Conservation (phyloP, 139 green algal genomes). For the Chlamydomonas schloesseri region DNA sequence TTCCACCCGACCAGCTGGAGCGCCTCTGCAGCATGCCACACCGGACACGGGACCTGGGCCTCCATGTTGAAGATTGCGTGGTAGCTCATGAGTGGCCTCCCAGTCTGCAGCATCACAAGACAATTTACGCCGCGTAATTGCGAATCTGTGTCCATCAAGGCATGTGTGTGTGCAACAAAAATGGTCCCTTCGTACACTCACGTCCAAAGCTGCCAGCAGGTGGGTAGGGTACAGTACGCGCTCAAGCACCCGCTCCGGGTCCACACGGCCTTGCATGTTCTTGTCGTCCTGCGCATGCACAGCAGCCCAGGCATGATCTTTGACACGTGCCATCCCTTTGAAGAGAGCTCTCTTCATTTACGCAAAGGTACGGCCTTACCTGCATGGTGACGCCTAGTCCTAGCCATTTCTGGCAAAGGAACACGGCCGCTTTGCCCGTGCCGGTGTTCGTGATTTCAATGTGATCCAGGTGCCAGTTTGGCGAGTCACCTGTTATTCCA, state of each 20-base stretch:
- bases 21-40: slow-evolving; percentile 22
- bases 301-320: too few species aligned
- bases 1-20: slow-evolving; percentile 26
- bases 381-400: background rate
- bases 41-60: background rate
- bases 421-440: slow-evolving; percentile 15
- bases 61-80: background rate
- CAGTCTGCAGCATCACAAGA: too few species aligned
- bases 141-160: too few species aligned
- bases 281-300: background rate
- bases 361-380: too few species aligned
- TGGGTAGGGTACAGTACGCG: slow-evolving; percentile 38
- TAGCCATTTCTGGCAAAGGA: slow-evolving; percentile 49
- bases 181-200: background rate
- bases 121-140: too few species aligned
- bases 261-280: background rate
- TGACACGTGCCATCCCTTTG: too few species aligned
- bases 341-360: too few species aligned
- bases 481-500: slow-evolving; percentile 53
- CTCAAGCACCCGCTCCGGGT: slow-evolving; percentile 24
- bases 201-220: slow-evolving; percentile 11
- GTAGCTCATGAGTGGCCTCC: slow-evolving; percentile 10
- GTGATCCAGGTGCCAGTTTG: slow-evolving; percentile 55
- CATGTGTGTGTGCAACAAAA: background rate
- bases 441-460: slow-evolving; percentile 46